Evolutionary conservation across 177 flowering plant species (phyloP), one percentile per base, ranked within the genome.

Genomic region (Tripterygium wilfordii): DNA sequence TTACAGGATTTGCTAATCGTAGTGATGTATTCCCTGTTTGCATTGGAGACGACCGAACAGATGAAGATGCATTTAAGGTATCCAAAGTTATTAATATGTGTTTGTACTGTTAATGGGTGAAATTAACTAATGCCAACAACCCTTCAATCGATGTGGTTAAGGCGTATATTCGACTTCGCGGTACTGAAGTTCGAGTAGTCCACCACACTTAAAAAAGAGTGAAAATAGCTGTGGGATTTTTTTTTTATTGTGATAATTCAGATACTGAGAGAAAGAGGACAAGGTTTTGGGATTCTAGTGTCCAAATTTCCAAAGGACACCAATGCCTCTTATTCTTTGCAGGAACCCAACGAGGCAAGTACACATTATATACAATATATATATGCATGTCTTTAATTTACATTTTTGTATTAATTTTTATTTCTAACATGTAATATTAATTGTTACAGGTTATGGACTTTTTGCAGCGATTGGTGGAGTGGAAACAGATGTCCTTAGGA

Each of bases 11-110:
- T 25, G 76, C 74, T 8, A 69, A 82, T 41, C 68, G 67, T 17
- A 54, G 54, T 1, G 72, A 82, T 61, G 88, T 85, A n/a, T 74
- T 85, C 31, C 94, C 96, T 8, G 65, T 88, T 19, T 88, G 85
- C 28, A 85, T 88, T 45, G 96, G 96, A 24, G 96, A 88, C 60
- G 96, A 88, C 60, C 71, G 19, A 84, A 84, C 53, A 80, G 69
- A 88, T 87, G 81, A n/a, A n/a, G n/a, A n/a, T n/a, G n/a, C n/a
- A n/a, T n/a, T n/a, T n/a, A n/a, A n/a, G n/a, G n/a, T n/a, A 66
- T 67, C 48, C 51, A 18, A 63, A 47, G 53, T 25, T 29, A 22
- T 23, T n/a, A n/a, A n/a, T n/a, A n/a, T n/a, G n/a, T n/a, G n/a
- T n/a, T n/a, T n/a, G n/a, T n/a, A n/a, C n/a, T n/a, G n/a, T n/a